Conservation (phyloP, 2,329 filamentous ascomycete species). For the Aureobasidium sp. region DNA sequence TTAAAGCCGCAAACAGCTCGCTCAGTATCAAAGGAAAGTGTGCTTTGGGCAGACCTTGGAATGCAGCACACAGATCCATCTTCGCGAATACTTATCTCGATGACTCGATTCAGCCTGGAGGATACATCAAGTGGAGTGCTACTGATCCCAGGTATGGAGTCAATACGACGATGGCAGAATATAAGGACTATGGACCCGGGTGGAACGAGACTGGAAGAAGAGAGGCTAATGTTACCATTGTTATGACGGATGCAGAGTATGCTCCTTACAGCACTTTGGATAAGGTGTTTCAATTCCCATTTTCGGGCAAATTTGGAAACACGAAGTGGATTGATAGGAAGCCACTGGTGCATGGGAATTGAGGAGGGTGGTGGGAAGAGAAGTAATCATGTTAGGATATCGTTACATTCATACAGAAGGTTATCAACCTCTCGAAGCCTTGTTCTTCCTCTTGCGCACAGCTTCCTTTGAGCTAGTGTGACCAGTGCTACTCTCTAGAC, state of each 20-base stretch:
- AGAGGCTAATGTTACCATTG: slow-evolving; percentile 45
- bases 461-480: slow-evolving; percentile 18
- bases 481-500: slow-evolving; percentile 46
- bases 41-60: slow-evolving; percentile 69
- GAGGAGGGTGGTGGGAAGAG: not conserved
- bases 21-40: slow-evolving; percentile 52
- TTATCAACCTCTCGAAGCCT: not conserved
- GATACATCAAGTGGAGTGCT: slow-evolving; percentile 62
- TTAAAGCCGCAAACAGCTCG: slow-evolving; percentile 61
- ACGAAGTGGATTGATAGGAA: slow-evolving; percentile 53
- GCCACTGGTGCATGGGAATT: slow-evolving; percentile 22
- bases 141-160: slow-evolving; percentile 43
- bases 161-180: slow-evolving; percentile 65
- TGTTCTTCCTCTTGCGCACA: slow-evolving; percentile 18
- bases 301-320: slow-evolving; percentile 49
- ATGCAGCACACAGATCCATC: slow-evolving; percentile 62
- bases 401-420: not conserved
- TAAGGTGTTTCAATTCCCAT: slow-evolving; percentile 54
- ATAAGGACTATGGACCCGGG: slow-evolving; percentile 57
- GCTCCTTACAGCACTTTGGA: slow-evolving; percentile 41
- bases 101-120: slow-evolving; percentile 55
- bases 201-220: slow-evolving; percentile 56
- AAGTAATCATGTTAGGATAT: no score
- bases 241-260: slow-evolving; percentile 47
- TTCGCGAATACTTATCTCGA: slow-evolving; percentile 65